Conservation (phyloP, 2,329 filamentous ascomycete genomes). For the Venturia nashicola region DNA sequence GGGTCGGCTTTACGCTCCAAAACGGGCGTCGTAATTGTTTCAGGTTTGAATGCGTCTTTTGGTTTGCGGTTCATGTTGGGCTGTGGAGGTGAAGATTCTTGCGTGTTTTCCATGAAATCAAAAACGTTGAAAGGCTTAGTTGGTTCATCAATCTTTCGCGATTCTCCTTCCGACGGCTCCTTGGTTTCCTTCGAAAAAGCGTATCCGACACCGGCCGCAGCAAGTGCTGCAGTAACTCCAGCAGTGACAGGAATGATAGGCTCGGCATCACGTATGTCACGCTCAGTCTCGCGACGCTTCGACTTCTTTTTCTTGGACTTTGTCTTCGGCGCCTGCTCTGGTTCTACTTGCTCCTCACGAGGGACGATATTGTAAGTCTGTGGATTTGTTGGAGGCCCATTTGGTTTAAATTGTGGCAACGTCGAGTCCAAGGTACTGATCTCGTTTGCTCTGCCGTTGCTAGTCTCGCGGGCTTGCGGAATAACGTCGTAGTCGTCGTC, state of each 20-base stretch:
- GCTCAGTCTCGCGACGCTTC: constrained; percentile 2
- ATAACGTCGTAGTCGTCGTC: constrained; percentile 19
- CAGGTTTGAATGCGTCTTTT: neutral
- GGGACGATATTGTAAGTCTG: neutral
- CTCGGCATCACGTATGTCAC: constrained; percentile 8
- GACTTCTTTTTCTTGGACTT: constrained; percentile 6
- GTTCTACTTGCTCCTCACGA: neutral
- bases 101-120: constrained; percentile 4
- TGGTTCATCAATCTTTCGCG: neutral
- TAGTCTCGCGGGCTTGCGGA: neutral
- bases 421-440: neutral
- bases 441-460: neutral
- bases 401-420: neutral
- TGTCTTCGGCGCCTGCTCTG: neutral
- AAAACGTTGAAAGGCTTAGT: constrained; percentile 7
- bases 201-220: constrained; percentile 5
- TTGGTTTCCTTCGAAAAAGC: neutral
- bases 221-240: neutral
- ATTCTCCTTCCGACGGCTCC: neutral
- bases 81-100: neutral
- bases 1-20: neutral
- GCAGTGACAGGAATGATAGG: neutral
- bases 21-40: neutral
- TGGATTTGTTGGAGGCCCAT: neutral
- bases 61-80: neutral